Evolutionary conservation across 2,329 filamentous ascomycete species (phyloP).

Genomic region (Elsinoe batatas): DNA sequence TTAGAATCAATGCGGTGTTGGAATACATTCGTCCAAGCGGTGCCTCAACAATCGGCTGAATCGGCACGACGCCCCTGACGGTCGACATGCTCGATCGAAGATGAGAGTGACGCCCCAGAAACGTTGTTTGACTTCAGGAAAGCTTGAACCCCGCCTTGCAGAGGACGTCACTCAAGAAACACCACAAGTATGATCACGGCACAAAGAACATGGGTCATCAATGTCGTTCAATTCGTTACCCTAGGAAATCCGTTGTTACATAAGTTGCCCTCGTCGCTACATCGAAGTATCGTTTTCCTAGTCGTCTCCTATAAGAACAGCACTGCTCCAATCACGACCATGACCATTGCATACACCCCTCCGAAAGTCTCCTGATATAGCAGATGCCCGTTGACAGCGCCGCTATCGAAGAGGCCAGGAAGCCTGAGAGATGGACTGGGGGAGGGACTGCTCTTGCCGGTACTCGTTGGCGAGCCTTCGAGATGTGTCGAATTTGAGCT

Average conservation of each 20-base stretch:
- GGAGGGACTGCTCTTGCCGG: not conserved
- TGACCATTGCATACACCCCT: slow-evolving; percentile 1
- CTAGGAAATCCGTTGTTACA: not conserved
- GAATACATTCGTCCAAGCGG: no score
- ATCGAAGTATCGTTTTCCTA: not conserved
- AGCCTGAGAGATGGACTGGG: not conserved
- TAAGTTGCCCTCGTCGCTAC: not conserved
- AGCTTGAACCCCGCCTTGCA: not conserved
- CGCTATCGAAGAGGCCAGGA: slow-evolving; percentile 5
- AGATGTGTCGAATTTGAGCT: not conserved
- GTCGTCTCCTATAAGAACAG: not conserved
- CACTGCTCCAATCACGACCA: slow-evolving; percentile 5
- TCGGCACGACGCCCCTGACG: no score
- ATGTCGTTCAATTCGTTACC: not conserved
- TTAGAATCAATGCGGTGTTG: no score
- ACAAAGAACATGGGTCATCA: not conserved
- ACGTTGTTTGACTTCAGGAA: no score
- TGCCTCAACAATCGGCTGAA: no score
- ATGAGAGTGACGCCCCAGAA: no score
- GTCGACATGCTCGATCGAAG: no score
- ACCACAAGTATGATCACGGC: not conserved
- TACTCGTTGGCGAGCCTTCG: not conserved
- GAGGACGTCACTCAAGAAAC: no score
- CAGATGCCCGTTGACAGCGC: not conserved
- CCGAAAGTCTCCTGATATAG: slow-evolving; percentile 1